Conservation (phyloP, 805 yeast species). For the Saturnispora saitoi region DNA sequence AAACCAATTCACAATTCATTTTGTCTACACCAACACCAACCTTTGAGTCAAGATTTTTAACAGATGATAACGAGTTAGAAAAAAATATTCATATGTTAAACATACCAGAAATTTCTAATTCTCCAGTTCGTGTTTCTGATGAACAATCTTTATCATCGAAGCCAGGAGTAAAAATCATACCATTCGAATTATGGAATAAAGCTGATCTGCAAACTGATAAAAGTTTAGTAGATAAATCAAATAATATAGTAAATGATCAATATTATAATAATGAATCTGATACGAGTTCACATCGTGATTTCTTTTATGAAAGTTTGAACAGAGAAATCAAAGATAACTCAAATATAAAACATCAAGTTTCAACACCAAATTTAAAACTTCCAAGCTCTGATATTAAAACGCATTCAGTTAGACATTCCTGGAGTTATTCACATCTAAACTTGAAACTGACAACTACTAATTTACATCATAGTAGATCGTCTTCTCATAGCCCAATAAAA, state of each 20-base stretch:
- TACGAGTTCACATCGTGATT: not conserved
- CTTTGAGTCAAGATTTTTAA: not conserved
- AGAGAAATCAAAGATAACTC: conserved; percentile 1
- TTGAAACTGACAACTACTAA: not conserved
- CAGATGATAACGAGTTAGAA: not conserved
- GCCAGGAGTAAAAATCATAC: not conserved
- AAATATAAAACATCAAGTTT: conserved; percentile 1
- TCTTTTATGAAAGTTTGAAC: conserved; percentile 1
- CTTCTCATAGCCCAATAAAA: conserved; percentile 5
- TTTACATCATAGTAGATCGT: not conserved
- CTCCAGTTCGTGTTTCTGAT: not conserved
- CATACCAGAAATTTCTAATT: conserved; percentile 7
- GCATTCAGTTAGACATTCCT: conserved; percentile 1
- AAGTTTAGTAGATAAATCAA: too few relatives aligned
- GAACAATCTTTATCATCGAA: not conserved
- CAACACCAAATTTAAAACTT: conserved; percentile 2
- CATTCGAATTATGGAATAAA: not conserved
- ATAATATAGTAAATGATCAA: not conserved
- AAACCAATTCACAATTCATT: not conserved
- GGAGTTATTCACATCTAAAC: conserved; percentile 2
- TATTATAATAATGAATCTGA: not conserved
- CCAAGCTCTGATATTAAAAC: not conserved
- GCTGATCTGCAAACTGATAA: not conserved
- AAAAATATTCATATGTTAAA: conserved; percentile 1
- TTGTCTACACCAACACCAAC: not conserved